Evolutionary conservation across 768 basidiomycete genomes (phyloP).

Genomic region (Gymnopilus junonius): DNA sequence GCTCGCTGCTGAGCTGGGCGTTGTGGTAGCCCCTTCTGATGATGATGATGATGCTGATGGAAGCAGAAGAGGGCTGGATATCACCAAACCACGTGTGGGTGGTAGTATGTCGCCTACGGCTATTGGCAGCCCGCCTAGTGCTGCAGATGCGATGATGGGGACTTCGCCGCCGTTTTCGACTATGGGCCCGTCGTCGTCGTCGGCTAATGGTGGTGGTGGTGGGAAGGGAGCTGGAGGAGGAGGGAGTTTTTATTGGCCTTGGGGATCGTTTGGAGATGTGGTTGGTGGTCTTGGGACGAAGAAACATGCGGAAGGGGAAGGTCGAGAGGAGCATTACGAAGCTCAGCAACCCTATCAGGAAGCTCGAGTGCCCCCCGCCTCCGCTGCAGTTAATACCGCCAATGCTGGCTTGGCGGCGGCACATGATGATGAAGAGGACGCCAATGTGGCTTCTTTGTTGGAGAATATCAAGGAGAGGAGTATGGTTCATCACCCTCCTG

Average conservation of each 20-base stretch:
- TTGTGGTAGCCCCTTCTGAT: constrained; percentile 1
- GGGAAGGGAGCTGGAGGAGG: neutral
- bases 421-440: neutral
- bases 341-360: neutral
- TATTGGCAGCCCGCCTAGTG: neutral
- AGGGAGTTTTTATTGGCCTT: constrained; percentile 24
- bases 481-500: no score
- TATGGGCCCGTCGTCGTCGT: constrained; percentile 15
- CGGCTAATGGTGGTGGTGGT: neutral
- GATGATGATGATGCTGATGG: no score
- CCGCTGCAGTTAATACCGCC: neutral
- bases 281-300: neutral
- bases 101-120: neutral
- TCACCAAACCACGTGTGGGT: neutral
- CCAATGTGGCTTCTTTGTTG: constrained; percentile 11
- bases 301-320: neutral
- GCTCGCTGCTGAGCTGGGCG: neutral
- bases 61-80: neutral
- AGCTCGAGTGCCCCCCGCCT: neutral
- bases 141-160: constrained; percentile 24
- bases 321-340: neutral
- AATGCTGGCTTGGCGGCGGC: no score
- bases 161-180: constrained; percentile 37
- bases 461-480: constrained; percentile 32
- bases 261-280: constrained; percentile 21